Evolutionary conservation across 257 asterid genomes (phyloP), one percentile per base, ranked within the genome.

Genomic region (Galeopsis tetrahit): DNA sequence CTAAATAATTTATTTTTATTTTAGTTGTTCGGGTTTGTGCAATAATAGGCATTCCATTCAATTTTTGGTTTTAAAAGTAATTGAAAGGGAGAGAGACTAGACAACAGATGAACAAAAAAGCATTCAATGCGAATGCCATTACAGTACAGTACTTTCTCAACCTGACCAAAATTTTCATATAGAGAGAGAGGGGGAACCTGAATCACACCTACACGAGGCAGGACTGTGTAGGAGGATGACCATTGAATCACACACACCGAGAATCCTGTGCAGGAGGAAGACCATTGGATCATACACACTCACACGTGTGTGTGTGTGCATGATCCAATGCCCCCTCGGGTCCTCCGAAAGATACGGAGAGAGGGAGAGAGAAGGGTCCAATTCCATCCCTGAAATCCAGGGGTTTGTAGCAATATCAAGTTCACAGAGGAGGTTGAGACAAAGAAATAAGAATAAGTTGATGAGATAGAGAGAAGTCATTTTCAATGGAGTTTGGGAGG

Each of bases 401-500:
- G 80, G 76, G 60, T 34, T 55, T 53, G 72, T 52, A 33, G 53
- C 51, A 21, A 21, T 0, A 57, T 74, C 70, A 63, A 62, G 70
- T 75, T 71, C 78, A 72, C 82, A 61, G 49, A 66, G 57, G 75
- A 74, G 33, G 52, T 67, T 74, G 43, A 72, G 73, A 81, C 85
- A 81, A 74, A 74, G 72, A 65, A 58, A 66, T 53, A 63, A 77
- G 70, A 67, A 73, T 61, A 72, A 72, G 56, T 34, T 71, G 58
- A 32, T 33, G 53, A 68, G 21, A 31, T 43, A 21, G 17, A 28
- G 75, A 28, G 10, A 32, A 66, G 80, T 79, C 78, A 68, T 34
- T 57, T 76, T 69, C 75, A 70, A 75, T 67, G 70, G 75, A 75
- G 81, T 80, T 81, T 71, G 70, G 70, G 79, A 70, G 79, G 78